Evolutionary conservation across 768 basidiomycete genomes (phyloP), one percentile per base, ranked within the genome.

Genomic region (Suillus subluteus): DNA sequence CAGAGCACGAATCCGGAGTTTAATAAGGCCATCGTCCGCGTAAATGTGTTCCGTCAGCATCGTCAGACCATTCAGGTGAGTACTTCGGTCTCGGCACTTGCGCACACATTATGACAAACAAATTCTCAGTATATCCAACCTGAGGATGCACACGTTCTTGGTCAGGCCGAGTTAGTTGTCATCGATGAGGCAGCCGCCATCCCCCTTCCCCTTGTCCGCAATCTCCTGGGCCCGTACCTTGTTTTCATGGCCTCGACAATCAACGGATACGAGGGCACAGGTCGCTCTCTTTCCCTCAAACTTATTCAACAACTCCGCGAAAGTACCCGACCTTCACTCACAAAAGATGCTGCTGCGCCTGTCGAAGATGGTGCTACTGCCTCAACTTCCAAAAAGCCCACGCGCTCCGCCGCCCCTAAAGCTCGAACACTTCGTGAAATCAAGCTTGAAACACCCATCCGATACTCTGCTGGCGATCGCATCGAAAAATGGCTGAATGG

Each of bases 221-320:
- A 95, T 72, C 91, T 99, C 68, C 89, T 99, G 64, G 98, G 98
- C 0, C 91, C 91, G 1, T 99, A 99, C 79, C 92, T 99, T 43
- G 96, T 99, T 62, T 99, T 99, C 83, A 91, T 99, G 84, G 94
- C 98, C 1, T 98, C 96, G n/a, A 99, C 98, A 1, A 96, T 99
- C 80, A 99, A 98, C 76, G 98, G 98, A 48, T 99, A 99, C 78
- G 98, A 99, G 84, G 98, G 98, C 35, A 99, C 98, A 0, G 98
- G 98, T n/a, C 93, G 98, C 35, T 98, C 96, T 1, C 88, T 99
- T 58, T 98, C 96, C 58, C 90, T 99, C 67, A 99, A 99, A 79
- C 91, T 99, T 65, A 92, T 99, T 69, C 94, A 99, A 77, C 96
- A 98, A 76, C 88, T 99, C 4, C 91, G 98, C 44, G 98, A 99